These are phyloP conservation scores for Heterococcus sp. DNA, from an alignment of 108 stramenopile species.

Conservation along the genomic window DNA sequence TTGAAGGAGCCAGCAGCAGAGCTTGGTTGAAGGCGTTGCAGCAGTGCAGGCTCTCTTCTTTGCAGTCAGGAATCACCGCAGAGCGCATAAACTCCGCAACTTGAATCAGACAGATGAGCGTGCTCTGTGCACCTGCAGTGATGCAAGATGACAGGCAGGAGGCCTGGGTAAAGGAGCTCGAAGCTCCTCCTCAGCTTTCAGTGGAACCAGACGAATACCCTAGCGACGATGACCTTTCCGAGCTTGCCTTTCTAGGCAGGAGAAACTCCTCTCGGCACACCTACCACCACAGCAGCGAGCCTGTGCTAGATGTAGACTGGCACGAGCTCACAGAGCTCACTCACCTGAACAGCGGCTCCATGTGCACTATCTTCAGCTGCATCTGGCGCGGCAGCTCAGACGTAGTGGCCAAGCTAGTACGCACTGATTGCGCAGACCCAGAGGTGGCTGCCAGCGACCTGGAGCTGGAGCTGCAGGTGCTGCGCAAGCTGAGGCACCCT, in stretches of 20 bases:
- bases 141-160: too few relatives aligned
- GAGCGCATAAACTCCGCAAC: too few relatives aligned
- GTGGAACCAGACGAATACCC: not conserved
- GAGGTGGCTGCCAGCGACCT: constrained; percentile 38
- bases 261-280: not conserved
- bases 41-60: too few relatives aligned
- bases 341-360: constrained; percentile 29
- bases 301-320: constrained; percentile 8
- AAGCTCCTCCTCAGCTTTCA: not conserved
- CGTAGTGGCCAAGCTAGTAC: constrained; percentile 6
- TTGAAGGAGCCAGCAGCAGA: too few relatives aligned
- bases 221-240: not conserved
- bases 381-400: constrained; percentile 15
- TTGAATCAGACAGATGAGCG: too few relatives aligned
- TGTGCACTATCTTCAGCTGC: constrained; percentile 42
- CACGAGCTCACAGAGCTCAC: constrained; percentile 35
- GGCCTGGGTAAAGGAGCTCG: too few relatives aligned
- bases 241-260: not conserved
- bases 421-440: constrained; percentile 28
- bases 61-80: too few relatives aligned
- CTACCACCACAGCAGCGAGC: not conserved
- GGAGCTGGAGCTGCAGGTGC: constrained; percentile 36
- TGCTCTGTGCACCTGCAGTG: too few relatives aligned
- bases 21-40: too few relatives aligned
- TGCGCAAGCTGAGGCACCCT: constrained; percentile 27